Evolutionary conservation across 106 monocot genomes (phyloP).

Genomic region (Xerophyta viscosa): DNA sequence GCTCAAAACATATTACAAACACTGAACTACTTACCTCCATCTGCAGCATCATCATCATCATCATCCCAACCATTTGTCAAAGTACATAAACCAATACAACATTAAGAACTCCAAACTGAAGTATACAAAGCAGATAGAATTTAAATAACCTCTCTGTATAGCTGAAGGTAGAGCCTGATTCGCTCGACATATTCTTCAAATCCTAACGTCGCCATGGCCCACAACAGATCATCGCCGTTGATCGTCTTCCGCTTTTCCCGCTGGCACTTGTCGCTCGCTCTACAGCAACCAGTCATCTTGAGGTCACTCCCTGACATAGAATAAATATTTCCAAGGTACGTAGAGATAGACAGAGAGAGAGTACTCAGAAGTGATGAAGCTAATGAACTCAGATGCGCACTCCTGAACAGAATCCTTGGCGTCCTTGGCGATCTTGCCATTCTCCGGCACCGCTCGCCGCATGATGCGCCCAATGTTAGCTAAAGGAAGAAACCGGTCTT

Average conservation of each 20-base stretch:
- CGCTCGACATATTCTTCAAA: constrained; percentile 53
- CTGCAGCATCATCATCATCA: constrained; percentile 2
- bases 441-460: constrained; percentile 50
- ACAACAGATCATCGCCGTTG: constrained; percentile 47
- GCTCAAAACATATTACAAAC: too few species aligned
- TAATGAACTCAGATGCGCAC: constrained; percentile 82
- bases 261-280: constrained; percentile 43
- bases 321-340: too few species aligned
- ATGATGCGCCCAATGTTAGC: constrained; percentile 67
- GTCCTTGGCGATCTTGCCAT: constrained; percentile 71
- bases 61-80: neutral
- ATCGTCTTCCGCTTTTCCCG: constrained; percentile 52
- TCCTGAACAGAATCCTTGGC: constrained; percentile 70
- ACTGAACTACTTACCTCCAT: constrained; percentile 25
- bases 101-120: too few species aligned
- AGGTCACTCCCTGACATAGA: too few species aligned
- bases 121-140: too few species aligned
- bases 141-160: constrained; percentile 34
- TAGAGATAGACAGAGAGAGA: neutral
- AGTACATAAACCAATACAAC: neutral
- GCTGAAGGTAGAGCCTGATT: constrained; percentile 30
- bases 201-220: constrained; percentile 44
- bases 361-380: constrained; percentile 77
- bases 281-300: neutral
- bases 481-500: constrained; percentile 64